phyloP scores from a whole-genome alignment of 768 basidiomycete species.

The Podaxis mareebaensis region DNA sequence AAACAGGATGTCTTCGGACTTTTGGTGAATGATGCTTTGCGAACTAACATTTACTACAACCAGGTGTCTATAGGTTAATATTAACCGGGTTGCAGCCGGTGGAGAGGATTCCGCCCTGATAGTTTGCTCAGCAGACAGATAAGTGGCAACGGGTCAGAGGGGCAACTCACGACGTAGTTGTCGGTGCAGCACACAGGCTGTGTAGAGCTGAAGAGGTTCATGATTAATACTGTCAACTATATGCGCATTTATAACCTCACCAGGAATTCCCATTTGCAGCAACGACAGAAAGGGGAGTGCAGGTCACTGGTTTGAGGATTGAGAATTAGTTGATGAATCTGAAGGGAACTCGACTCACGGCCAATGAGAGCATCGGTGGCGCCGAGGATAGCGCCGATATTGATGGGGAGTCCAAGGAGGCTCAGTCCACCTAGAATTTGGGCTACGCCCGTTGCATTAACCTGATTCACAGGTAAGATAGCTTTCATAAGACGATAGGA shows the following conservation, averaged over 20 bases:
- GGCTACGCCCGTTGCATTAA: not conserved
- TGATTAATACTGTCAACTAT: not conserved
- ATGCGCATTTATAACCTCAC: not conserved
- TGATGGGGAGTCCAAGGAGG: conserved; percentile 3
- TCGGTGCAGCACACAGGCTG: conserved; percentile 15
- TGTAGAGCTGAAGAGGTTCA: not conserved
- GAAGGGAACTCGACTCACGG: not conserved
- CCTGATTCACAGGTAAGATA: not conserved
- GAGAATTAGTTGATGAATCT: not conserved
- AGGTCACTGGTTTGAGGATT: not conserved
- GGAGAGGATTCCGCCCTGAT: conserved; percentile 1
- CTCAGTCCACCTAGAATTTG: not conserved
- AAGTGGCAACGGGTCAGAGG: not conserved
- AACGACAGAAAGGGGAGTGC: conserved; percentile 2
- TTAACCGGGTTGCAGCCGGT: conserved; percentile 2
- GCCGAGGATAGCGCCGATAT: conserved; percentile 2
- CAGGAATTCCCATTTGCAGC: conserved; percentile 9
- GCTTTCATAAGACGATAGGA: not conserved
- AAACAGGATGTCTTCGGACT: too few species aligned
- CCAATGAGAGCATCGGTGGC: conserved; percentile 9
- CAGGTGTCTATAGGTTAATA: not conserved
- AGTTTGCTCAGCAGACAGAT: not conserved
- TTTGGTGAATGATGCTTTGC: too few species aligned
- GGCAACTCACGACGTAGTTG: conserved; percentile 5
- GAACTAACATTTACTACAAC: too few species aligned